Evolutionary conservation across 2,329 filamentous ascomycete genomes (phyloP).

Genomic region (Fusarium sp.): DNA sequence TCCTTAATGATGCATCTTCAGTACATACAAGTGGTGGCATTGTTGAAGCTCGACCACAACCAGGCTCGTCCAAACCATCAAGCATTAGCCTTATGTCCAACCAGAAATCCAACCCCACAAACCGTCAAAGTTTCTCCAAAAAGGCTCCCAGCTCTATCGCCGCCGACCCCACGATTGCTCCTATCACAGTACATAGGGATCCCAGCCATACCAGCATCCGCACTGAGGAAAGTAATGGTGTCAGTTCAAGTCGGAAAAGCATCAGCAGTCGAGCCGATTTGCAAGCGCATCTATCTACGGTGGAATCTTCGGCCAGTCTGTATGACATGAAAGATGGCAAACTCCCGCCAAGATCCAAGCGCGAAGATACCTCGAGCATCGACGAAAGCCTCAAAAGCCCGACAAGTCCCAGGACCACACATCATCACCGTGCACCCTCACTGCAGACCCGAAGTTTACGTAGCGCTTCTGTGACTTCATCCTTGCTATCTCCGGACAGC

Average conservation of each 20-base stretch:
- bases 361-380: slow-evolving; percentile 61
- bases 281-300: slow-evolving; percentile 53
- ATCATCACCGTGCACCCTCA: slow-evolving; percentile 51
- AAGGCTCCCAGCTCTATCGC: slow-evolving; percentile 59
- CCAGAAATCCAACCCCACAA: slow-evolving; percentile 59
- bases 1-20: slow-evolving; percentile 55
- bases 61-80: slow-evolving; percentile 62
- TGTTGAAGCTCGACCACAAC: slow-evolving; percentile 58
- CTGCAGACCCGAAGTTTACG: slow-evolving; percentile 55
- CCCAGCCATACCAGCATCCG: slow-evolving; percentile 58
- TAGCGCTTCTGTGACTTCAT: slow-evolving; percentile 54
- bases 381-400: slow-evolving; percentile 64
- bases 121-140: slow-evolving; percentile 58
- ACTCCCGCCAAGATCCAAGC: slow-evolving; percentile 52
- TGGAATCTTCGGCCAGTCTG: slow-evolving; percentile 54
- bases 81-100: slow-evolving; percentile 62
- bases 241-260: slow-evolving; percentile 57
- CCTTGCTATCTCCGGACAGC: slow-evolving; percentile 56
- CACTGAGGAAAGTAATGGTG: slow-evolving; percentile 60
- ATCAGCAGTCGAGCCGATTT: slow-evolving; percentile 59
- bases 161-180: slow-evolving; percentile 61
- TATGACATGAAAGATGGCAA: slow-evolving; percentile 58
- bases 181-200: slow-evolving; percentile 66
- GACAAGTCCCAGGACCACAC: slow-evolving; percentile 59
- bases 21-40: slow-evolving; percentile 52